Evolutionary conservation across 352 stramenopile species (phyloP).

Genomic region (Phytophthora rubi): DNA sequence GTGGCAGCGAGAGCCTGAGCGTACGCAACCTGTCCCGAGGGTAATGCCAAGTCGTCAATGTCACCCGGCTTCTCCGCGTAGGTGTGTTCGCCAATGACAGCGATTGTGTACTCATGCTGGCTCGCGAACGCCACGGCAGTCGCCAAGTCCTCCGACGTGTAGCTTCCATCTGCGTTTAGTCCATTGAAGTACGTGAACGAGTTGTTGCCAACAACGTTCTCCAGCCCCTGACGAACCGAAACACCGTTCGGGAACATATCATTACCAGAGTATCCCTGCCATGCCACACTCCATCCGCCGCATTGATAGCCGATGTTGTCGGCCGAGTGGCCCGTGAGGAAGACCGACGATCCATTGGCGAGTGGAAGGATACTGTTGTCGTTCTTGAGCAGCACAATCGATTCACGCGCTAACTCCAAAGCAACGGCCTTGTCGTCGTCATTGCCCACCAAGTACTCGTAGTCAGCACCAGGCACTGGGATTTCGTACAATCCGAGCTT

Average conservation of each 20-base stretch:
- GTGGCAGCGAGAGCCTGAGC: slow-evolving; percentile 66
- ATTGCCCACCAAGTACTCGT: slow-evolving; percentile 50
- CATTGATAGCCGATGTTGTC: slow-evolving; percentile 76
- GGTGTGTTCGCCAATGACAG: slow-evolving; percentile 74
- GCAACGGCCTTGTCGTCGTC: slow-evolving; percentile 51
- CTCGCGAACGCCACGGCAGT: slow-evolving; percentile 59
- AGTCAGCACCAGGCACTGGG: slow-evolving; percentile 52
- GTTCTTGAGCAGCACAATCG: slow-evolving; percentile 87
- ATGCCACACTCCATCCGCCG: slow-evolving; percentile 82
- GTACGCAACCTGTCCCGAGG: slow-evolving; percentile 75
- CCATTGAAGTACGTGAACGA: slow-evolving; percentile 66
- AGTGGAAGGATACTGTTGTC: slow-evolving; percentile 55
- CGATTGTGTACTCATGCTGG: slow-evolving; percentile 68
- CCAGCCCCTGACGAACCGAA: slow-evolving; percentile 59
- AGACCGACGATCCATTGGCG: slow-evolving; percentile 42
- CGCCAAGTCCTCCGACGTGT: slow-evolving; percentile 48
- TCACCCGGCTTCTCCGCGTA: slow-evolving; percentile 91
- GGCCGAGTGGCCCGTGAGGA: slow-evolving; percentile 70
- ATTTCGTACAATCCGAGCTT: slow-evolving; percentile 73
- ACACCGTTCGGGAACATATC: slow-evolving; percentile 63
- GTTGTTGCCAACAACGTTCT: slow-evolving; percentile 33
- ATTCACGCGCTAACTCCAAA: slow-evolving; percentile 74
- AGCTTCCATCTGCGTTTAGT: slow-evolving; percentile 53
- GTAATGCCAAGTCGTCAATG: slow-evolving; percentile 77
- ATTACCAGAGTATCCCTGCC: slow-evolving; percentile 84